Base-by-base conservation (phyloP, 2,329 filamentous ascomycete species). In the Fusarium temperatum region DNA sequence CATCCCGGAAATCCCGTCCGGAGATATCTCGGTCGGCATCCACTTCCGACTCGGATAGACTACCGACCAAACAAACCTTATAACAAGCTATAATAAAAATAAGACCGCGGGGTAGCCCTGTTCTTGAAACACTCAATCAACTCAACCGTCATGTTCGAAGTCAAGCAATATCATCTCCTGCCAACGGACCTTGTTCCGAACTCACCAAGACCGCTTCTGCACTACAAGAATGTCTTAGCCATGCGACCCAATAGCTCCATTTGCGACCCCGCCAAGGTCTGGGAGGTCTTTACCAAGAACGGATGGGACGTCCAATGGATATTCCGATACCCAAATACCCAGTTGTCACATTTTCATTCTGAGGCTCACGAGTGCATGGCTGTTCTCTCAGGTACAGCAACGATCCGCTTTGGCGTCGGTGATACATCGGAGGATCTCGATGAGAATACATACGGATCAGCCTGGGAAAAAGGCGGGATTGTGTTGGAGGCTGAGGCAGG, bases 281-380 rank as follows among this genome's bases (percentile, higher is more conserved):
- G 63, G 81, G 78, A 54, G 74, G 79, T 76, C 74, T 87, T 89
- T 76, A 72, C 79, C 3, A 68, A 74, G 28, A 89, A 90, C 71
- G 85, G 81, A 32, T 90, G 88, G 88, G 76, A 85, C 38, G 83
- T 84, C 0, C 84, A 88, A 67, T 90, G 89, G 88, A 86, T 90
- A 55, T 87, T 85, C 69, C 85, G 88, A 41, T 91, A 91, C 78
- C 86, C 87, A 3, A 79, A 81, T 11, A 88, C 87, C 0, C 89
- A 90, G 64, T 57, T 77, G 18, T 88, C 88, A 0, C 89, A 91
- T 78, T 91, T 89, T 74, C 89, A 91, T 78, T 87, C 86, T 6
- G 75, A 79, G 14, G 84, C 86, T 0, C 89, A 91, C 74, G 89
- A 91, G 80, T 86, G 85, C 77, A 90, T 90, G 87, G 85, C 82